Percentiles rank a stretch among this genome's conserved stretches.
Conservation (phyloP, 345 rosid genomes). For the Lepidium aucheri region DNA sequence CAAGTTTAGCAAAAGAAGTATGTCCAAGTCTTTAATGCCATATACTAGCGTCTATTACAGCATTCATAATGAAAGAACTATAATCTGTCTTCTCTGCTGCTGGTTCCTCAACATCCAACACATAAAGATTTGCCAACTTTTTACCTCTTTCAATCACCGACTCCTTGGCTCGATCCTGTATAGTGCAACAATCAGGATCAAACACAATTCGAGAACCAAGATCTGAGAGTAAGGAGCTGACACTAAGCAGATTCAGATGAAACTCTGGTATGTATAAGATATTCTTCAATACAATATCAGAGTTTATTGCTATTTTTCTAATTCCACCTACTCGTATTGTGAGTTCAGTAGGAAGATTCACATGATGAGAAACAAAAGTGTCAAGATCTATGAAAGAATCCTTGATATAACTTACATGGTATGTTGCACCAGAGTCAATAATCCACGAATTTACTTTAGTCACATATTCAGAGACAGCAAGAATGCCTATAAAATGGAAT, state of each 20-base stretch:
- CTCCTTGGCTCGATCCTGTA: background rate
- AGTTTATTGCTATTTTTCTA: background rate
- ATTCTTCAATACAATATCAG: background rate
- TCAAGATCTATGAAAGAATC: background rate
- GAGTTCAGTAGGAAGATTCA: background rate
- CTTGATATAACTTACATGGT: background rate
- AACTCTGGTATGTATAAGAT: background rate
- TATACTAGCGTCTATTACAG: background rate
- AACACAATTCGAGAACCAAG: background rate
- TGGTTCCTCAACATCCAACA: background rate
- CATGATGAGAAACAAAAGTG: background rate
- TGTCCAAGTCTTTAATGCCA: too few species aligned
- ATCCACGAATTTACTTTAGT: background rate
- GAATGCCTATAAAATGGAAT: background rate
- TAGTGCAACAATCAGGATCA: background rate
- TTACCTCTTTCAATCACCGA: background rate
- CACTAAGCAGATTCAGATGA: background rate
- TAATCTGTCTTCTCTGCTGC: background rate
- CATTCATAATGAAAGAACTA: background rate
- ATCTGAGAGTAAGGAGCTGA: background rate
- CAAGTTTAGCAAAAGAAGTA: background rate
- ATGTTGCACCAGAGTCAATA: background rate
- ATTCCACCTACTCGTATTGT: background rate
- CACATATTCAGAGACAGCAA: background rate
- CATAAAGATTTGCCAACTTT: background rate